Evolutionary conservation across 805 yeast species (phyloP), one percentile per base, ranked within the genome.

Genomic region (Wickerhamomyces bisporus): DNA sequence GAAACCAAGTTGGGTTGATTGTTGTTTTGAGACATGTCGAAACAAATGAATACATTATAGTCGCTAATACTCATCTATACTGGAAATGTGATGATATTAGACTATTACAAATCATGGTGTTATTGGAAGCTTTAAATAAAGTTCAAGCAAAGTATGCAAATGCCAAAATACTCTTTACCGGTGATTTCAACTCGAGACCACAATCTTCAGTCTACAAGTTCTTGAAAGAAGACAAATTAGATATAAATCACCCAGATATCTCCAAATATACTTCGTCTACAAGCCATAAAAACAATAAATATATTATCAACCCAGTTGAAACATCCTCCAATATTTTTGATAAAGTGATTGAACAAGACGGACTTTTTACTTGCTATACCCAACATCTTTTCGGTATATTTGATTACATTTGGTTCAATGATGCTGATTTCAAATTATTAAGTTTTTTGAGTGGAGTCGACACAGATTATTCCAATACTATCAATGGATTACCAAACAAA

Each of bases 41-140:
- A 1, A 64, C 75, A 0, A 56, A 60, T 10, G 59, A 66, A 25
- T 46, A 55, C 4, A 50, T 77, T 4, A 70, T 73, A 28, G 64
- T 75, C 2, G 60, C 77, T n/a, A 78, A 76, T 43, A 77, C 83
- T 0, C 84, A 78, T 52, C 56, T 78, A 9, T 78, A 78, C 48
- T 78, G 84, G 84, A 69, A 71, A 44, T 69, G 62, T 35, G 67
- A 70, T 34, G 79, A 75, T 46, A 78, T 77, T 16, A 77, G 75
- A 47, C 58, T 75, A 7, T 49, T 75, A 30, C 84, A 78, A 48
- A 64, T 76, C 13, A 67, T 71, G 55, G 57, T 74, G 8, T 53
- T 75, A 5, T 60, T 71, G 45, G 52, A 56, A 21, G 44, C 61
- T 4, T 28, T 68, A 1, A 40, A 58, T 45, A 43, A 64, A 43